Percentiles rank a stretch among this genome's conserved stretches.
phyloP scores from a whole-genome alignment of 371 early-diverging fungal species.

The Mucor piriformis region DNA sequence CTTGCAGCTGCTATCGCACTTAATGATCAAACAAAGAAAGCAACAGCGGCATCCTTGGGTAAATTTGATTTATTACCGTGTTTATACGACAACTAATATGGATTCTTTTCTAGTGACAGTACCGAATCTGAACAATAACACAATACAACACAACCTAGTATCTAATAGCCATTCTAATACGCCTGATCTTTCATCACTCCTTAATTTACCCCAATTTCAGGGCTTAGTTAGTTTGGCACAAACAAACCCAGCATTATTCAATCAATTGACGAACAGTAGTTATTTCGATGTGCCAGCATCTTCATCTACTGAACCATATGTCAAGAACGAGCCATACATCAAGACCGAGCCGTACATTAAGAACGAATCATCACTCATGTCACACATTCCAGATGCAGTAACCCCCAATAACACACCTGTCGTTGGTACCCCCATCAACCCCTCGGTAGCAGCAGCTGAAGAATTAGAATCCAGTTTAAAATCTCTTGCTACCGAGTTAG shows the following conservation, averaged over 20 bases:
- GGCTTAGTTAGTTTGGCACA: conserved; percentile 32
- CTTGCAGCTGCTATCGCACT: conserved; percentile 47
- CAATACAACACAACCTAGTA: not conserved
- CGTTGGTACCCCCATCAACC: not conserved
- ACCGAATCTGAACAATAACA: not conserved
- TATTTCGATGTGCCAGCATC: conserved; percentile 19
- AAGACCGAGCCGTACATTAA: not conserved
- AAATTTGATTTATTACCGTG: not conserved
- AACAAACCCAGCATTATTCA: conserved; percentile 35
- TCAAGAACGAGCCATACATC: not conserved
- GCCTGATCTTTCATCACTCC: conserved; percentile 24
- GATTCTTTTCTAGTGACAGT: not conserved
- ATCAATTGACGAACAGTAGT: conserved; percentile 28
- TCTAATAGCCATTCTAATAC: not conserved
- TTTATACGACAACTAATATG: not conserved
- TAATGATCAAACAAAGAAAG: conserved; percentile 47
- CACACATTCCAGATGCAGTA: too few species aligned
- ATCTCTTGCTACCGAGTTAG: conserved; percentile 26
- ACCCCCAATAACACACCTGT: not conserved
- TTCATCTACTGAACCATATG: not conserved
- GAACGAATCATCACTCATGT: not conserved
- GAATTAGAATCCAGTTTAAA: conserved; percentile 27
- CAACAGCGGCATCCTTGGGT: conserved; percentile 29
- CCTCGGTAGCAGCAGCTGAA: conserved; percentile 1
- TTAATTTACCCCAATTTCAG: conserved; percentile 34